Evolutionary conservation across 2,329 filamentous ascomycete species (phyloP), one percentile per base, ranked within the genome.

Genomic region (Phaeophleospora eucalypticola): DNA sequence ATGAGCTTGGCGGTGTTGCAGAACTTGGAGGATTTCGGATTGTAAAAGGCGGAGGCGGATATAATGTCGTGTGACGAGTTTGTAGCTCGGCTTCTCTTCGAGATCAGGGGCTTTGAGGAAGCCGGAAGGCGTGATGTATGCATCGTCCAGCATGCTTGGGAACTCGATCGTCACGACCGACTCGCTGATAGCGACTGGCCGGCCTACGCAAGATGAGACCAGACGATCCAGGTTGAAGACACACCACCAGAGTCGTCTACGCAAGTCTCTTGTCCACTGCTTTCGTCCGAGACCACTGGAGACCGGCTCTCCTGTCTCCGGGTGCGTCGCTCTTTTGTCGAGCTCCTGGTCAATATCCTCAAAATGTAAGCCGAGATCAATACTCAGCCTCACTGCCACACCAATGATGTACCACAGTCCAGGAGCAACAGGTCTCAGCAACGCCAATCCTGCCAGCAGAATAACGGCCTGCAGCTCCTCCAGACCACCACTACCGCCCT

Each of bases 361-460:
- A 57, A 91, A 89, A 66, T 97, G 90, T 20, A 97, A 73, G 8
- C 93, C 93, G 2, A 97, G 76, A 65, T 97, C 93, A 17, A 97
- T 86, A 4, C 89, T 91, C 43, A 97, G 70, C 32, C 93, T 84
- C 50, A 95, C 86, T 4, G 91, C 91, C 36, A 96, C 90, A 9
- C 93, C 93, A 49, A 94, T 87, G 52, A 97, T 97, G 68, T 97
- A 97, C 91, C 91, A 97, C 36, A 97, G 72, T 12, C 93, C 93
- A 0, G 91, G 91, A 1, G 91, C 89, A 17, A 97, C 89, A 1
- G 93, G 93, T 45, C 91, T 80, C 53, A 97, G 76, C 40, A 98
- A 75, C 6, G 91, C 91, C 74, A 97, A 95, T 45, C 89, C 89
- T 36, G 91, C 90, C 37, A 97, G 75, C 35, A 97, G 73, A 40